These are phyloP conservation scores for Cercophora samala DNA, from an alignment of 495 filamentous ascomycete genomes.

Conservation along the genomic window DNA sequence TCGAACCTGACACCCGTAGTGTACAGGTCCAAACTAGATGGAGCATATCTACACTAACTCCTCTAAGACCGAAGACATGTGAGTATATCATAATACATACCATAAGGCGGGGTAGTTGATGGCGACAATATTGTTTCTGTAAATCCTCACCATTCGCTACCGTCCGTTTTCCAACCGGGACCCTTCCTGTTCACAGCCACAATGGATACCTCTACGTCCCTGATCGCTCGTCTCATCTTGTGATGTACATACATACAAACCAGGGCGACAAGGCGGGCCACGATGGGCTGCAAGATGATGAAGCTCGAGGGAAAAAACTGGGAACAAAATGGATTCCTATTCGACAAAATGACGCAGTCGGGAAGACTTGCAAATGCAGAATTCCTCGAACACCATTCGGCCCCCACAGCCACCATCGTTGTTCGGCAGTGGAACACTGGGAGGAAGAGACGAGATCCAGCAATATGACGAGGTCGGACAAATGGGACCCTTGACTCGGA, in stretches of 20 bases:
- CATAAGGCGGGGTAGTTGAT: background rate
- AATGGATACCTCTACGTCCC: background rate
- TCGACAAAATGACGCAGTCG: constrained; percentile 14
- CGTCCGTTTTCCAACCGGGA: background rate
- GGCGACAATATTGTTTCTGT: background rate
- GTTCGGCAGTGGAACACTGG: background rate
- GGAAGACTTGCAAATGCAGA: background rate
- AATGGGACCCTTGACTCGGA: background rate
- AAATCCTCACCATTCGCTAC: background rate
- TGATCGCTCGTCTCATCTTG: background rate
- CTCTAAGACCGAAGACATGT: background rate
- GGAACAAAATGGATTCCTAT: constrained; percentile 2
- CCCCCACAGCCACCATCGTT: background rate
- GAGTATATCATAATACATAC: background rate
- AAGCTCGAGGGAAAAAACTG: background rate
- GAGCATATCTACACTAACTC: background rate
- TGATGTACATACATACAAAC: background rate
- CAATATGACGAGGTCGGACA: background rate
- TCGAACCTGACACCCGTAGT: background rate
- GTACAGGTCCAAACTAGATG: no score
- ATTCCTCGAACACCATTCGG: background rate
- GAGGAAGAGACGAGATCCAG: background rate
- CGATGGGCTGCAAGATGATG: constrained; percentile 7
- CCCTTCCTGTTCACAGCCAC: background rate
- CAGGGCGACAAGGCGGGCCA: background rate